Conservation (phyloP, 139 green algal species). For the Picochlorum sp. region DNA sequence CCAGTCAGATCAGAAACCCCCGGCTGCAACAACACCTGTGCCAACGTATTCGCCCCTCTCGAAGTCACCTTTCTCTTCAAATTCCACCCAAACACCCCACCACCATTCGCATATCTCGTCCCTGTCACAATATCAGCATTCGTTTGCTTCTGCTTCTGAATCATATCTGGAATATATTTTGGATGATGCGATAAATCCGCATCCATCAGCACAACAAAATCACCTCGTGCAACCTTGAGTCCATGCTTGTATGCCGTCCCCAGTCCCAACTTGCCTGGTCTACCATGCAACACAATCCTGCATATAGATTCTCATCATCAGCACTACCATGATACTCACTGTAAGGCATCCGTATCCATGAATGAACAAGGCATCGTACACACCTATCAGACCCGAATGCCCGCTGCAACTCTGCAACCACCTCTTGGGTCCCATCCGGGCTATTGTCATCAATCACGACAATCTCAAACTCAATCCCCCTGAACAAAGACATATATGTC, state of each 20-base stretch:
- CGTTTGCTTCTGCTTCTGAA: slow-evolving; percentile 46
- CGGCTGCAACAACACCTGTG: slow-evolving; percentile 64
- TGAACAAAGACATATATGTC: slow-evolving; percentile 11
- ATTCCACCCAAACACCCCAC: slow-evolving; percentile 88
- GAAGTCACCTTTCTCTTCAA: slow-evolving; percentile 80
- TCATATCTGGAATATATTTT: slow-evolving; percentile 63
- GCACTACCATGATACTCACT: too few species aligned
- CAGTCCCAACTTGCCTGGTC: slow-evolving; percentile 73
- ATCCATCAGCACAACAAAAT: slow-evolving; percentile 93
- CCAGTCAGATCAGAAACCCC: slow-evolving; percentile 82
- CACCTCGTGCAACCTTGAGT: slow-evolving; percentile 49
- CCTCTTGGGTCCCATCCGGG: slow-evolving; percentile 83
- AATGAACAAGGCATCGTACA: too few species aligned
- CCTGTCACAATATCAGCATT: slow-evolving; percentile 79
- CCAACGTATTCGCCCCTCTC: slow-evolving; percentile 85
- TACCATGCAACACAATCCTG: slow-evolving; percentile 37
- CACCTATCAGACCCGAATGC: slow-evolving; percentile 34
- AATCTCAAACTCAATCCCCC: slow-evolving; percentile 67
- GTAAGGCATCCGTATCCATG: too few species aligned
- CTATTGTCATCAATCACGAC: slow-evolving; percentile 91
- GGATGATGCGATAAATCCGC: slow-evolving; percentile 93
- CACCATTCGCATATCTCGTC: slow-evolving; percentile 68
- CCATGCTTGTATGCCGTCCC: slow-evolving; percentile 70
- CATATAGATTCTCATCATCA: too few species aligned
- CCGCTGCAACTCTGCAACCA: slow-evolving; percentile 51